These are phyloP conservation scores for Aureococcus anophagefferens DNA, from an alignment of 108 stramenopile species.

Conservation along the genomic window DNA sequence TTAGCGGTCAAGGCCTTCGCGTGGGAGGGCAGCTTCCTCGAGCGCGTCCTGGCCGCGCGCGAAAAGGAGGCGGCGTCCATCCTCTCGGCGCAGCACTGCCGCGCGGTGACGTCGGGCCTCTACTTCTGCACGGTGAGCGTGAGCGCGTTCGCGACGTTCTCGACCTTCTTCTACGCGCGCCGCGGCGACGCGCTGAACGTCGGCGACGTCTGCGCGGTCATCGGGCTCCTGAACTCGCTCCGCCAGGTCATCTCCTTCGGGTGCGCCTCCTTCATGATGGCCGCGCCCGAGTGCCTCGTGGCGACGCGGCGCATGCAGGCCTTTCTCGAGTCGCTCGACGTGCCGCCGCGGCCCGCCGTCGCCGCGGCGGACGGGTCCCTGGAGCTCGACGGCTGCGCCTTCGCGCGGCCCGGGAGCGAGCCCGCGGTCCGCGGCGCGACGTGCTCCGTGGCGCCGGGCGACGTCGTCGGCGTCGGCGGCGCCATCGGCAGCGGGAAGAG, in stretches of 20 bases:
- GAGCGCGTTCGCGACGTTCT: background rate
- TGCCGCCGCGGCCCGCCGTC: too few species aligned
- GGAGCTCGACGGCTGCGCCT: too few species aligned
- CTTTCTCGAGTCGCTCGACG: slow-evolving; percentile 15
- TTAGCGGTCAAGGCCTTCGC: slow-evolving; percentile 8
- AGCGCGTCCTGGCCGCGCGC: background rate
- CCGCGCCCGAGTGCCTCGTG: background rate
- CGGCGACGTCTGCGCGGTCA: background rate
- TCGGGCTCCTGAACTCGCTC: slow-evolving; percentile 6
- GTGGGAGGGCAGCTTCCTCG: slow-evolving; percentile 9
- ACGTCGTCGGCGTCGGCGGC: slow-evolving; percentile 79
- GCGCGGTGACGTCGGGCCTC: background rate
- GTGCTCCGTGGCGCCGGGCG: slow-evolving; percentile 54
- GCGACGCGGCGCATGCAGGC: background rate
- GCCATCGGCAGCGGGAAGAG: slow-evolving; percentile 77
- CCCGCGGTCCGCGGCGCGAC: slow-evolving; percentile 16
- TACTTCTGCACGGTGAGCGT: background rate
- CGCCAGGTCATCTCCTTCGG: slow-evolving; percentile 1
- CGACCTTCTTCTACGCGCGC: background rate
- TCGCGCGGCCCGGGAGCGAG: too few species aligned
- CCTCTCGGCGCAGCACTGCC: background rate
- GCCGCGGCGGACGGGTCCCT: too few species aligned
- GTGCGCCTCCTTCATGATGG: background rate
- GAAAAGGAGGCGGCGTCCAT: background rate
- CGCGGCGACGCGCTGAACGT: slow-evolving; percentile 1